These are phyloP conservation scores for Sugiyamaella mastotermitis DNA, from an alignment of 805 yeast genomes.

Conservation along the genomic window DNA sequence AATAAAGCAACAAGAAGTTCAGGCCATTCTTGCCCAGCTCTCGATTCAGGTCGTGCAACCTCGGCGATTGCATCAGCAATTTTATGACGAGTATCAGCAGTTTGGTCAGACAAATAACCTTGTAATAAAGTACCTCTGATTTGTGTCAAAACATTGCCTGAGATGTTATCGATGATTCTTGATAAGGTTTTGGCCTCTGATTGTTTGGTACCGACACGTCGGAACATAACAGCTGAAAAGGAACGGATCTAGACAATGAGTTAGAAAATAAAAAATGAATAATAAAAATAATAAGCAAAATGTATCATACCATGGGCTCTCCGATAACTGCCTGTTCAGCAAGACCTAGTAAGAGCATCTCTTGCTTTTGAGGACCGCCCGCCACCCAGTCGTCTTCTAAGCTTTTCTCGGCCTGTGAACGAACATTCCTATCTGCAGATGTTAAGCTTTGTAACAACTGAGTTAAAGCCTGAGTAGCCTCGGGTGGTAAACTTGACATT, in stretches of 20 bases:
- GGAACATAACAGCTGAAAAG: conserved; percentile 80
- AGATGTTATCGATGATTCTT: conserved; percentile 68
- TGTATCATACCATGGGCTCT: conserved; percentile 46
- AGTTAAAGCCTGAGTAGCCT: conserved; percentile 47
- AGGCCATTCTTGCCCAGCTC: conserved; percentile 55
- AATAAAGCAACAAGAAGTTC: conserved; percentile 72
- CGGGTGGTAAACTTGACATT: conserved; percentile 46
- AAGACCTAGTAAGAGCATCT: conserved; percentile 64
- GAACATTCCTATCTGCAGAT: conserved; percentile 68
- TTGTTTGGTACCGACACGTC: conserved; percentile 76
- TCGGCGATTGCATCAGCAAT: conserved; percentile 92
- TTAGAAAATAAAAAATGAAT: not conserved
- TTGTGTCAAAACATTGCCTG: conserved; percentile 51
- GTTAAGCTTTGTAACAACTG: conserved; percentile 62
- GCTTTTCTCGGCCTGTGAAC: conserved; percentile 72
- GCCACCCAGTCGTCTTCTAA: conserved; percentile 74
- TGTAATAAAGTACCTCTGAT: conserved; percentile 60
- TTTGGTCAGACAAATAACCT: conserved; percentile 63
- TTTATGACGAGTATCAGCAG: conserved; percentile 81
- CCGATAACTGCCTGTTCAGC: conserved; percentile 73
- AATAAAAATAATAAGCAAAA: too few species aligned
- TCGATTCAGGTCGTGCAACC: conserved; percentile 53
- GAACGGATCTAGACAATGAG: conserved; percentile 35
- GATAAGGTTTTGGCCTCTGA: conserved; percentile 60
- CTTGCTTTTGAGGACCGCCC: conserved; percentile 47